Evolutionary conservation across 805 yeast genomes (phyloP).

Genomic region (Vanderwaltozyma verrucispora): DNA sequence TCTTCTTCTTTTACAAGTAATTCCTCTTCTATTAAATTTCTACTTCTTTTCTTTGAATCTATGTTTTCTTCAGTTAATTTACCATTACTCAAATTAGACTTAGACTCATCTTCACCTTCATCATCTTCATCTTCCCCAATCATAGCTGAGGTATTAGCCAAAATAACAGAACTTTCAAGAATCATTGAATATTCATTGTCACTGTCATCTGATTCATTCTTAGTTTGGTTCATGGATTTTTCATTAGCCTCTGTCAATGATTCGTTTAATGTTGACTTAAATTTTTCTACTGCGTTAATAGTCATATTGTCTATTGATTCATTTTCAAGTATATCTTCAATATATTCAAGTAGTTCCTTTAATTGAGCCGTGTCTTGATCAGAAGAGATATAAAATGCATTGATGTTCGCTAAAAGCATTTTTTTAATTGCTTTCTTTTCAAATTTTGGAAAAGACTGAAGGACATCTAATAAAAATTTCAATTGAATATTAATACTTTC

Average conservation of each 20-base stretch:
- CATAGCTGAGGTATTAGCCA: no score
- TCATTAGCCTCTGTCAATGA: conserved; percentile 8
- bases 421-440: conserved; percentile 45
- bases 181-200: conserved; percentile 17
- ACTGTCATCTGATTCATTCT: neutral
- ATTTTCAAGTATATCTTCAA: conserved; percentile 26
- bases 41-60: conserved; percentile 6
- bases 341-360: conserved; percentile 16
- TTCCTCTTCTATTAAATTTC: conserved; percentile 6
- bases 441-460: conserved; percentile 37
- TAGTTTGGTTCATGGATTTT: conserved; percentile 1
- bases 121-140: neutral
- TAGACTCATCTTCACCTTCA: neutral
- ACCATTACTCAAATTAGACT: no score
- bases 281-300: conserved; percentile 28
- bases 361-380: conserved; percentile 20
- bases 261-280: conserved; percentile 9
- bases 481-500: conserved; percentile 42
- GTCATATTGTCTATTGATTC: conserved; percentile 26
- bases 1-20: neutral
- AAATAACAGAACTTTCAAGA: conserved; percentile 11
- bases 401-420: conserved; percentile 40
- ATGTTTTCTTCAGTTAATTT: neutral
- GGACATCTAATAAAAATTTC: conserved; percentile 43
- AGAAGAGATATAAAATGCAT: conserved; percentile 37